A percentile compares a stretch with the other conserved stretches of the same genome.
Conservation (phyloP, 345 rosid genomes). For the Dovyalis caffra region DNA sequence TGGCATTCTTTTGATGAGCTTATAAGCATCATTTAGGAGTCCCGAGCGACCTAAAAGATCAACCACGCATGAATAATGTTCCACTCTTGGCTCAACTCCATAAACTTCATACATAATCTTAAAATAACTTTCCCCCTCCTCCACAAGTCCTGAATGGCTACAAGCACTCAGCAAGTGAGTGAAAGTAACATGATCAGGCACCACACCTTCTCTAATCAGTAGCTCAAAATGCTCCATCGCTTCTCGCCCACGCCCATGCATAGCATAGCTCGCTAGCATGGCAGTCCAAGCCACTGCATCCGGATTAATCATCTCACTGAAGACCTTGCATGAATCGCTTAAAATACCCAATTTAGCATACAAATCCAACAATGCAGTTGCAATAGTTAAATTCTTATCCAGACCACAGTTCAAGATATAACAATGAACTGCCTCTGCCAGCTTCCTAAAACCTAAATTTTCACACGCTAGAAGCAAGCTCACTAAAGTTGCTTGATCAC, state of each 20-base stretch:
- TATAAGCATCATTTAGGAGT: slow-evolving; percentile 47
- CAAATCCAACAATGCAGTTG: slow-evolving; percentile 49
- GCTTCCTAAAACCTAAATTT: slow-evolving; percentile 42
- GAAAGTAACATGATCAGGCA: slow-evolving; percentile 75
- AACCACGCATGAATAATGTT: slow-evolving; percentile 75
- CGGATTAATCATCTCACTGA: slow-evolving; percentile 42
- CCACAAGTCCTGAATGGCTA: slow-evolving; percentile 63
- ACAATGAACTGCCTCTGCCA: slow-evolving; percentile 55
- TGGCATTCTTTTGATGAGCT: slow-evolving; percentile 56
- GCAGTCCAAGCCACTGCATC: slow-evolving; percentile 81
- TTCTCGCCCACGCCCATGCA: slow-evolving; percentile 62
- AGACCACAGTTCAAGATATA: slow-evolving; percentile 36
- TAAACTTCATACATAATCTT: slow-evolving; percentile 42
- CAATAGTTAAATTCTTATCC: slow-evolving; percentile 24
- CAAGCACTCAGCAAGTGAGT: slow-evolving; percentile 77
- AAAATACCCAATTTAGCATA: slow-evolving; percentile 60
- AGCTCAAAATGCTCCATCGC: slow-evolving; percentile 53
- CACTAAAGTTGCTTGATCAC: slow-evolving; percentile 58
- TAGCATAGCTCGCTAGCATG: slow-evolving; percentile 65
- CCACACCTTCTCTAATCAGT: slow-evolving; percentile 44
- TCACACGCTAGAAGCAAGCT: slow-evolving; percentile 54
- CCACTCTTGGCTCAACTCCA: slow-evolving; percentile 47
- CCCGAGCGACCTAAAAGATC: slow-evolving; percentile 78
- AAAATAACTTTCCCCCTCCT: slow-evolving; percentile 60
- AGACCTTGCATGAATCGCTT: slow-evolving; percentile 39